Percentiles rank a stretch among this genome's conserved stretches.
phyloP scores from a whole-genome alignment of 2,329 filamentous ascomycete genomes.

The Diaporthe citriasiana region DNA sequence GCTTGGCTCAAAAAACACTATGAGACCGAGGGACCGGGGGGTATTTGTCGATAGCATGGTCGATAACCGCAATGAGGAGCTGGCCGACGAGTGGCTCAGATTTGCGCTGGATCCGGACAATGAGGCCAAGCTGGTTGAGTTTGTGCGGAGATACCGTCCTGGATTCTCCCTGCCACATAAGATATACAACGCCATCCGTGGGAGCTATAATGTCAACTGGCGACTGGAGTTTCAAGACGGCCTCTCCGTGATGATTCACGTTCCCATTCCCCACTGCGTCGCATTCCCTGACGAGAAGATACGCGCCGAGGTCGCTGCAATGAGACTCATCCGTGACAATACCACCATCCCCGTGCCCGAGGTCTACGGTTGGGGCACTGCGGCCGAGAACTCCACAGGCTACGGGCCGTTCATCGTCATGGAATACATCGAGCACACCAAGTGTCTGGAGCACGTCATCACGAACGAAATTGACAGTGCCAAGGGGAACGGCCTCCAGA shows the following conservation, averaged over 20 bases:
- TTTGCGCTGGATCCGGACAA: background rate
- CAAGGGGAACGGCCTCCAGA: background rate
- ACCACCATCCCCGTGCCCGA: conserved; percentile 54
- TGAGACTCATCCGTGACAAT: conserved; percentile 50
- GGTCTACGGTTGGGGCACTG: conserved; percentile 51
- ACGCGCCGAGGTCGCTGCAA: conserved; percentile 53
- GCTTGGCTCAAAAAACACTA: background rate
- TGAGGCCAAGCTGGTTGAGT: conserved; percentile 6
- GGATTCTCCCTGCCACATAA: background rate
- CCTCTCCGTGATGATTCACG: conserved; percentile 17
- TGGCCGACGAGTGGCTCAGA: background rate
- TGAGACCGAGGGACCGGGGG: background rate
- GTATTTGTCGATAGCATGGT: conserved; percentile 19
- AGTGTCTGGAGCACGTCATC: conserved; percentile 10
- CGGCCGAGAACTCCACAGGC: conserved; percentile 51
- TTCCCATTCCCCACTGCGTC: conserved; percentile 40
- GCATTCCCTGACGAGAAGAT: conserved; percentile 53
- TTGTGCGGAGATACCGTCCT: conserved; percentile 4
- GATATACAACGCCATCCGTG: conserved; percentile 6
- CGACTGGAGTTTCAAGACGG: conserved; percentile 36
- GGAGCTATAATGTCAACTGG: conserved; percentile 38
- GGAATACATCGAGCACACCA: conserved; percentile 52
- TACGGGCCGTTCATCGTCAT: conserved; percentile 57
- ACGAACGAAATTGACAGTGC: background rate
- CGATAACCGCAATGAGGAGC: background rate